A percentile compares a stretch with the other conserved stretches of the same genome.
Conservation (phyloP, 208 protist species). For the Phytomonas sp. region DNA sequence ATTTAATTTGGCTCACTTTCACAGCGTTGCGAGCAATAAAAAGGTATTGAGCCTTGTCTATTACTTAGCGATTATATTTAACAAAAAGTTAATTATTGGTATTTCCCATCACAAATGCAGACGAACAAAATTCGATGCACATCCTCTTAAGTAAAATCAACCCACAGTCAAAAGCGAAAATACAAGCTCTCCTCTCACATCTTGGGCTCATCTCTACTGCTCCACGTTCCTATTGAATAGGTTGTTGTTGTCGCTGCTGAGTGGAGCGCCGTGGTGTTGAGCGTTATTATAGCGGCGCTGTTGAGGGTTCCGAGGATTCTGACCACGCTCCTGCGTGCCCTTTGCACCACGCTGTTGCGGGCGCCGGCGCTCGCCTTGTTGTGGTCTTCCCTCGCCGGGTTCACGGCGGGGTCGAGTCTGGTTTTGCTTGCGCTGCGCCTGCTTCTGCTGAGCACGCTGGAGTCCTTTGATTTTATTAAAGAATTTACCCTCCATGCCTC, state of each 20-base stretch:
- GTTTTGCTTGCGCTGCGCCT: slow-evolving; percentile 34
- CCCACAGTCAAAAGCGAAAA: neutral
- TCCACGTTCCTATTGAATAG: slow-evolving; percentile 35
- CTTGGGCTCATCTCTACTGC: neutral
- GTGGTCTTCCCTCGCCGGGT: slow-evolving; percentile 16
- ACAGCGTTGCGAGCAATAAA: neutral
- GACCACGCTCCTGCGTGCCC: slow-evolving; percentile 1
- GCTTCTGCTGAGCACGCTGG: slow-evolving; percentile 39
- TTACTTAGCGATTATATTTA: neutral
- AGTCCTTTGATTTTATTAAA: slow-evolving; percentile 62
- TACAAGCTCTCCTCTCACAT: neutral
- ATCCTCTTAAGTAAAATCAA: neutral
- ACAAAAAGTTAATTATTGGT: neutral
- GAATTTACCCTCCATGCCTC: slow-evolving; percentile 65
- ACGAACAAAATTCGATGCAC: neutral
- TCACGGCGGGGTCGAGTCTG: slow-evolving; percentile 25
- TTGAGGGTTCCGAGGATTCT: slow-evolving; percentile 8
- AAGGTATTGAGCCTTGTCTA: neutral
- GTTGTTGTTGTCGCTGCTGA: slow-evolving; percentile 9
- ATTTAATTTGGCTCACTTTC: slow-evolving; percentile 5
- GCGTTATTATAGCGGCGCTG: neutral
- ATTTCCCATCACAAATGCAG: neutral
- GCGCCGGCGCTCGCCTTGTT: slow-evolving; percentile 24
- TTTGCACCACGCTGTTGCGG: slow-evolving; percentile 16
- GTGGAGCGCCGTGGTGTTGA: neutral